Base-by-base conservation (phyloP, 2,329 filamentous ascomycete species). In the Pseudogymnoascus verrucosus region DNA sequence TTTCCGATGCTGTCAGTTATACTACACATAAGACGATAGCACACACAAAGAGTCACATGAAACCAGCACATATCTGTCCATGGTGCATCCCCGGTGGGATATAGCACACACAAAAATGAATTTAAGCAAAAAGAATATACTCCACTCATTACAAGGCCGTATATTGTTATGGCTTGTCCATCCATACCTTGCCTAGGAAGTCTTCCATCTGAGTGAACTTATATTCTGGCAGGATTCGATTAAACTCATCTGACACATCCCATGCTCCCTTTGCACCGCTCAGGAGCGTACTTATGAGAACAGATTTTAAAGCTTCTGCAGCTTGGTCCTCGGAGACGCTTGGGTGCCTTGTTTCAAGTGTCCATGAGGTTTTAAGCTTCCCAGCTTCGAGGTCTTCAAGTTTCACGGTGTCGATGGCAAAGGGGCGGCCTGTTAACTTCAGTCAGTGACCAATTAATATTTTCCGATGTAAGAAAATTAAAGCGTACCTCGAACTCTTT, bases 321-420 rank as follows among this genome's bases (percentile, higher is more conserved):
- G 72, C 69, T 23, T 76, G 60, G 0, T 79, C 77, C 1, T 69
- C 68, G 1, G 74, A 67, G 31, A 57, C 21, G 7, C 67, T 68
- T 14, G 70, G 73, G 63, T 76, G 76, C 1, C 42, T 65, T 11
- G 73, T 67, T 66, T 66, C 19, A 28, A 78, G 69, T 19, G 71
- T 64, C 80, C 81, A 83, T 3, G 74, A 75, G 0, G 76, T 71
- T 12, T 75, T 74, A 1, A 78, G 66, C 11, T 64, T 63, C 5
- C 80, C 81, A 2, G 71, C 75, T 67, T 78, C 71, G 4, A 85
- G 76, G 67, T 85, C 82, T 60, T 77, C 74, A 0, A 75, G 62
- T 37, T 74, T 75, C 1, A 84, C 72, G n/a, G 74, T 75, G 4
- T 83, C 79, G 8, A 83, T 67, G 0, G 65, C 62, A 62, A 81